Conservation (phyloP, 495 filamentous ascomycete species). For the Neurospora sp. region DNA sequence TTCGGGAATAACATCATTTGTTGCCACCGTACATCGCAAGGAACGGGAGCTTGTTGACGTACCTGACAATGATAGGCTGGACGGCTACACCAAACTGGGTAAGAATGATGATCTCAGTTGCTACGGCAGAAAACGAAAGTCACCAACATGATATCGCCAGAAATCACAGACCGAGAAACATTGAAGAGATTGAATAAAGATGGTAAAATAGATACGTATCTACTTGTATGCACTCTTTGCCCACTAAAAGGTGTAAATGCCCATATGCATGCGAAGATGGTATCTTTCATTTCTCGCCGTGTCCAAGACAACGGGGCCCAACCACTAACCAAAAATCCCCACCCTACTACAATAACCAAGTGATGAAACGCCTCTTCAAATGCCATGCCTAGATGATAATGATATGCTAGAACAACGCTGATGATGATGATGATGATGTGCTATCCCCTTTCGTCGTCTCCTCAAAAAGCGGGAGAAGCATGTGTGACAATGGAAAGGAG, state of each 20-base stretch:
- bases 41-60: not conserved
- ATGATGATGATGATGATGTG: not conserved
- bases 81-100: not conserved
- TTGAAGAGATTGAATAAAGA: not conserved
- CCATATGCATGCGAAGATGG: not conserved
- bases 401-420: not conserved
- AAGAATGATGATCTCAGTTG: not conserved
- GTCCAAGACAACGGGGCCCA: not conserved
- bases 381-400: not conserved
- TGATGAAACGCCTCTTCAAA: not conserved
- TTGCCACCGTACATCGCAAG: not conserved
- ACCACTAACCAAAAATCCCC: not conserved
- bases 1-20: not conserved
- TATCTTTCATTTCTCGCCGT: not conserved
- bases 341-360: not conserved
- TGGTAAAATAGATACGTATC: not conserved
- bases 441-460: not conserved
- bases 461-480: not conserved
- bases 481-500: not conserved
- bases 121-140: not conserved
- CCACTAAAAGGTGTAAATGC: not conserved
- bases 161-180: not conserved
- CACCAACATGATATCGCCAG: not conserved
- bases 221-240: not conserved
- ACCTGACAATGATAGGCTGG: not conserved